These are phyloP conservation scores for Colletotrichum musae DNA, from an alignment of 2,329 filamentous ascomycete genomes.

Conservation along the genomic window DNA sequence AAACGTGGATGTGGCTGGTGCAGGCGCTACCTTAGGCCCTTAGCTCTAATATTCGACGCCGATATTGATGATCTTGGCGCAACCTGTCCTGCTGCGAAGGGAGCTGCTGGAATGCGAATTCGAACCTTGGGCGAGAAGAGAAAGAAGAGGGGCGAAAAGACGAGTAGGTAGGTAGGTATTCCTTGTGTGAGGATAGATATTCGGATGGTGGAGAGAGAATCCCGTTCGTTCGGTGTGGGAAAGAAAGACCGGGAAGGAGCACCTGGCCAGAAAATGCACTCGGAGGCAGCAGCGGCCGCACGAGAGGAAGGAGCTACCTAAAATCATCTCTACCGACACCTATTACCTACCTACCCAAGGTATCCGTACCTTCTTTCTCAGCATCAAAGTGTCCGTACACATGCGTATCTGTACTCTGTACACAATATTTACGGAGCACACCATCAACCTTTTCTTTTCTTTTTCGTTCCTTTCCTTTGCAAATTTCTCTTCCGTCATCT, in stretches of 20 bases:
- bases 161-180: background rate
- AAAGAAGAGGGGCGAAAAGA: background rate
- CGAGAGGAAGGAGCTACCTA: slow-evolving; percentile 13
- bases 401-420: too few species aligned
- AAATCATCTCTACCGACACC: slow-evolving; percentile 3
- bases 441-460: slow-evolving; percentile 16
- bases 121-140: background rate
- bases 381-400: too few species aligned
- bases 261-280: background rate
- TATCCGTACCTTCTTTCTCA: background rate
- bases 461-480: background rate
- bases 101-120: slow-evolving; percentile 30
- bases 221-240: slow-evolving; percentile 3
- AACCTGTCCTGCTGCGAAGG: slow-evolving; percentile 15
- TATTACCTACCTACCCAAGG: background rate
- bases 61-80: slow-evolving; percentile 19
- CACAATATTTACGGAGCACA: background rate
- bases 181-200: slow-evolving; percentile 9
- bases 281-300: background rate
- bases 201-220: background rate
- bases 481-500: slow-evolving; percentile 10
- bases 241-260: background rate
- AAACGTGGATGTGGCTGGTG: slow-evolving; percentile 39
- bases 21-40: slow-evolving; percentile 10
- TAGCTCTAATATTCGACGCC: slow-evolving; percentile 25